Base-by-base conservation (phyloP, 768 basidiomycete genomes). In the Suillus lakei region DNA sequence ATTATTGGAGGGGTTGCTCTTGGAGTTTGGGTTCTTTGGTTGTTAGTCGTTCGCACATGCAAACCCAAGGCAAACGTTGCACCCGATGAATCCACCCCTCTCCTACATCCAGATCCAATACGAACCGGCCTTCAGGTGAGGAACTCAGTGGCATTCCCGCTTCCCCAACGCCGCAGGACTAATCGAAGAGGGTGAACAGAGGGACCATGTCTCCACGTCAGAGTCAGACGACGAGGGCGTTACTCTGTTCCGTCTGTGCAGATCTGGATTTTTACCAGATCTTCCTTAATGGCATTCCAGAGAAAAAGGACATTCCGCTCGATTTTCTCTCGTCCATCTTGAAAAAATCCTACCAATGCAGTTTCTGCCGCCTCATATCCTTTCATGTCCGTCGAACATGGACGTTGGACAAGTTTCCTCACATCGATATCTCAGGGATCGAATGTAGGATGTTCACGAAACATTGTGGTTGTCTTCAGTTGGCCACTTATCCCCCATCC, bases 211-310 rank as follows among this genome's bases (percentile, higher is more conserved):
- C 12, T 13, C 53, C 34, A 32, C 32, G 32, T n/a, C 2, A 34
- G 5, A 54, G 32, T n/a, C 2, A 34, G 5, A 54, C 53, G 15
- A 34, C 32, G 12, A 54, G 12, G 12, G 10, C 62, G 30, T 18
- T 60, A 62, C 46, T 63, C 32, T 65, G 64, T 30, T 34, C 62
- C 2, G 54, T 61, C 16, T 65, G 64, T 64, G 44, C 63, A 43
- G 23, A 36, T 30, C 23, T 64, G 9, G 4, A 63, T 53, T 48
- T 65, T 38, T 41, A 50, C 16, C 32, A 38, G n/a, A 38, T 64
- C 9, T 58, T 64, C 53, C 63, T 58, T 9, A 13, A 64, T 61
- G 63, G 63, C 15, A 34, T 64, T 4, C 34, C 26, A 8, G 38
- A 64, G 8, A 9, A 5, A 15, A 41, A 64, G n/a, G 38, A 18